Conservation (phyloP, 192 early-diverging fungal species). For the Chytriomyces sp. region DNA sequence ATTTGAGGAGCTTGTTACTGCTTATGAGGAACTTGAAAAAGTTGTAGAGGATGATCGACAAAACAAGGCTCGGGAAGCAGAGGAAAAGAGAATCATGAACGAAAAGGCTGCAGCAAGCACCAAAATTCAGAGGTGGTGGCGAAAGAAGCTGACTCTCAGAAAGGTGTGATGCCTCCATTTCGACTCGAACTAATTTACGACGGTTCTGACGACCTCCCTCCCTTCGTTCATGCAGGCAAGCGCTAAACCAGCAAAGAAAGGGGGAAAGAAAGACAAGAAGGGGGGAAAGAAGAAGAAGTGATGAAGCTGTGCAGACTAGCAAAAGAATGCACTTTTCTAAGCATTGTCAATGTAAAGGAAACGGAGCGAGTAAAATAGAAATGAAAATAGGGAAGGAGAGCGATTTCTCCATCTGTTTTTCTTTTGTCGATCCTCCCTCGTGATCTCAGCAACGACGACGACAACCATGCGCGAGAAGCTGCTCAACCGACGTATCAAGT, state of each 20-base stretch:
- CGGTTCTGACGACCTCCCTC: not conserved
- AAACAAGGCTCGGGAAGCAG: conserved; percentile 45
- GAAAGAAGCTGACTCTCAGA: conserved; percentile 17
- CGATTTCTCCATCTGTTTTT: not conserved
- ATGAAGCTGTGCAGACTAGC: no score
- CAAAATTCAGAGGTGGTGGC: conserved; percentile 53
- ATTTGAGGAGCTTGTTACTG: conserved; percentile 58
- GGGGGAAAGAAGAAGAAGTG: conserved; percentile 18
- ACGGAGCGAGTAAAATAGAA: no score
- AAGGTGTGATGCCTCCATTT: no score
- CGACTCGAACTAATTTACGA: not conserved
- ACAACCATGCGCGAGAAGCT: not conserved
- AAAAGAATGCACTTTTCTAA: no score
- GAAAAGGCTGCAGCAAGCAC: conserved; percentile 34
- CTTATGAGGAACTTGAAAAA: conserved; percentile 58
- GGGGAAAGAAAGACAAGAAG: conserved; percentile 24
- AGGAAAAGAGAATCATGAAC: conserved; percentile 39
- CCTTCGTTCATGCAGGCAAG: not conserved
- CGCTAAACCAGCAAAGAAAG: conserved; percentile 19
- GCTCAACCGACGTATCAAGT: conserved; percentile 13
- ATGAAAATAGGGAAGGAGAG: no score
- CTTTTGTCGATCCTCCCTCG: not conserved
- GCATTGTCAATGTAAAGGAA: no score
- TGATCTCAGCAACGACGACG: not conserved
- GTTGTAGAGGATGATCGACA: conserved; percentile 55